Evolutionary conservation across 129 eudicot species (phyloP).

Genomic region (carrot (Daucus carota)): DH1_v3.0 NC_030387.2:26422001-26422500

Average conservation of each 20-base stretch:
- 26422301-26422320: background rate
- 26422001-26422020: slow-evolving; percentile 1
- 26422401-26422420: background rate
- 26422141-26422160: background rate
- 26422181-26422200: background rate
- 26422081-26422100: no score
- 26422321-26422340: background rate
- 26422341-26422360: background rate
- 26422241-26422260: background rate
- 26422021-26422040: no score
- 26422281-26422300: background rate
- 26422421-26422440: background rate
- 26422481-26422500: no score
- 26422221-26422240: background rate
- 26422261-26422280: background rate
- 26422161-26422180: background rate
- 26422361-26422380: background rate
- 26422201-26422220: background rate
- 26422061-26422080: no score
- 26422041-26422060: no score
- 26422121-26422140: background rate
- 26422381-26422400: background rate
- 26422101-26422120: slow-evolving; percentile 3
- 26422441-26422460: no score
- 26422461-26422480: no score